Base-by-base conservation (phyloP, 257 asterid species). In the Jacaranda copaia region DNA sequence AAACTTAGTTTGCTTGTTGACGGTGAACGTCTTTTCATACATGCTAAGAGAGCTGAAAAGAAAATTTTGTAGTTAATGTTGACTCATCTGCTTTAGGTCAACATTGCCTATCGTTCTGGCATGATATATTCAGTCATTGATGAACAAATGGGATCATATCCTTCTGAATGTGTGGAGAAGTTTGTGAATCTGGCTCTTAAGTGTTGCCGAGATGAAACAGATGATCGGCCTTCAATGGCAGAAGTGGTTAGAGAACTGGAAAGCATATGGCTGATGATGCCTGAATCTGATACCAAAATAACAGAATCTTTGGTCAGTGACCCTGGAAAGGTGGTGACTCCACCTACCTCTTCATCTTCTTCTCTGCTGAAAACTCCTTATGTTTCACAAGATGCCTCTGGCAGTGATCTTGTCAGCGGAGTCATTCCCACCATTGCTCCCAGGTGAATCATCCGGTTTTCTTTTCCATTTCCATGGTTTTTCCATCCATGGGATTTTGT, bases 201-300 rank as follows among this genome's bases (percentile, higher is more conserved):
- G 66, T 92, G 96, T 70, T 92, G 96, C 87, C 83, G 76, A 75
- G 92, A 92, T 0, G 88, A 88, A 64, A 88, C 96, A 5, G 85
- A 83, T 4, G 79, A 75, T 19, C 87, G 97, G 25, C 97, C 97
- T 40, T 81, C 93, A 10, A 88, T 90, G 96, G 79, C 89, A 10
- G 86, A 82, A 73, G 97, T 90, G 18, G 90, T 90, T 19, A 77
- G 96, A 74, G 97, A 88, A 77, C 86, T 90, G 0, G 96, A 92
- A 38, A 85, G 60, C 79, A 85, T 92, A 82, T 77, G 89, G 88
- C 65, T 32, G 19, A 90, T 88, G 94, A 80, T 86, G 78, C 93
- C 97, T 0, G 94, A 90, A 62, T 73, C 87, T 0, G 90, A 87
- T 80, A 75, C 81, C 6, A 79, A 74, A 71, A 49, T 66, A 15